Evolutionary conservation across 306 rosid species (phyloP).

Genomic region (Rosa persica): DNA sequence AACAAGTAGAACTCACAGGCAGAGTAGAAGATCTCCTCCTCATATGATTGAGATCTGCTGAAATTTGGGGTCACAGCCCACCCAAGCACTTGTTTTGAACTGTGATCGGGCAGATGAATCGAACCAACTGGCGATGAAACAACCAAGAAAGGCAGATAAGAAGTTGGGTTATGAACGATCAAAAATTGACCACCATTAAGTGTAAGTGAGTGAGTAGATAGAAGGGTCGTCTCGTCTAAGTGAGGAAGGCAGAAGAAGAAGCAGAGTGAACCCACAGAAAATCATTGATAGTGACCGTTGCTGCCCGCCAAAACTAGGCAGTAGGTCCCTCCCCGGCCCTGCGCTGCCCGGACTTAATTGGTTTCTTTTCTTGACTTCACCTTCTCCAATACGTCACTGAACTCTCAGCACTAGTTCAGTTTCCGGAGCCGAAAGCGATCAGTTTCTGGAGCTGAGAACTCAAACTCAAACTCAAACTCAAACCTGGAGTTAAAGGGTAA

Average conservation of each 20-base stretch:
- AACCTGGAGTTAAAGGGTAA: background rate
- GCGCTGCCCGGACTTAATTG: background rate
- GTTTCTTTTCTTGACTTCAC: constrained; percentile 23
- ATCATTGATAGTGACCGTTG: constrained; percentile 64
- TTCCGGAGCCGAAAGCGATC: background rate
- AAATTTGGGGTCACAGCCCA: constrained; percentile 27
- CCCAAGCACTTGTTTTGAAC: constrained; percentile 18
- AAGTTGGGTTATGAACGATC: background rate
- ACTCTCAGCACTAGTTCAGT: background rate
- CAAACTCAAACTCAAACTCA: background rate
- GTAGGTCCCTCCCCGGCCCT: constrained; percentile 46
- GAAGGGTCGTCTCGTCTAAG: constrained; percentile 30
- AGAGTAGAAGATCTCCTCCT: constrained; percentile 49
- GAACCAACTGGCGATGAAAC: background rate
- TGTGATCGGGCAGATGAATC: background rate
- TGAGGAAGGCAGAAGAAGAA: constrained; percentile 36
- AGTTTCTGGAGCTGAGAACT: background rate
- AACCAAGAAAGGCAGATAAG: background rate
- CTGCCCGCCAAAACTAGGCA: constrained; percentile 56
- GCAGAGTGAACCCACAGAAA: constrained; percentile 36
- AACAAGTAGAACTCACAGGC: constrained; percentile 39
- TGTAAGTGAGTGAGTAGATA: background rate
- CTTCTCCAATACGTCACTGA: constrained; percentile 25
- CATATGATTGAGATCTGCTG: constrained; percentile 63
- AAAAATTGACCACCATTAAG: background rate